Evolutionary conservation across 108 stramenopile genomes (phyloP), one percentile per base, ranked within the genome.

Genomic region (Skeletonema marinoi): DNA sequence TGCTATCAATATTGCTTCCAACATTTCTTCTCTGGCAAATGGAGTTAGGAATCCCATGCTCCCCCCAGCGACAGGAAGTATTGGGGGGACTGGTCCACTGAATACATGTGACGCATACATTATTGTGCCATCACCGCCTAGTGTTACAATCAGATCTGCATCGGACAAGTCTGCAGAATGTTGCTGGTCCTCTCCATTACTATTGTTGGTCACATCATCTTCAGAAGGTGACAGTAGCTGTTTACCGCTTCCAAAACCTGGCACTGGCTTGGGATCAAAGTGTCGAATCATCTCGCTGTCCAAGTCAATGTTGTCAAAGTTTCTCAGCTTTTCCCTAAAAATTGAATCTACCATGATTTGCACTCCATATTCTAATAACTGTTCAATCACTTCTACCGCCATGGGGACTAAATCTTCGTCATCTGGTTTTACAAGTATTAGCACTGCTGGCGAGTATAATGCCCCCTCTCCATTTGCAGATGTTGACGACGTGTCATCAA

Each of bases 41-140:
- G 94, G 91, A 12, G 98, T 96, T 51, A 99, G 71, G 75, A 99
- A 99, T 1, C 98, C 98, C 61, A 99, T 75, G 71, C 88, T 90
- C 30, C 98, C 98, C 17, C 96, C 92, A 1, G 94, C 90, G 7
- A 99, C 86, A 1, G 91, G 91, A 59, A 98, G 64, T 32, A 98
- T 88, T 4, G 98, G 98, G 3, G 96, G 96, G 31, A 87, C 75
- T 7, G 96, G 87, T 33, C 90, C 90, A 35, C 65, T 78, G 50
- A 88, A 88, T 9, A 79, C 46, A n/a, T 80, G 78, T 21, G 85
- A 75, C 3, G 91, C 93, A 75, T 94, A 79, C 86, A 95, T 88
- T 33, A 97, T 71, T 38, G 92, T 68, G 2, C 96, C 96, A 77
- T 97, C 96, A 29, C 93, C 94, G 9, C 94, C 94, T 10, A 95